Base-by-base conservation (phyloP, 345 rosid species). In the Moringa oleifera region DNA sequence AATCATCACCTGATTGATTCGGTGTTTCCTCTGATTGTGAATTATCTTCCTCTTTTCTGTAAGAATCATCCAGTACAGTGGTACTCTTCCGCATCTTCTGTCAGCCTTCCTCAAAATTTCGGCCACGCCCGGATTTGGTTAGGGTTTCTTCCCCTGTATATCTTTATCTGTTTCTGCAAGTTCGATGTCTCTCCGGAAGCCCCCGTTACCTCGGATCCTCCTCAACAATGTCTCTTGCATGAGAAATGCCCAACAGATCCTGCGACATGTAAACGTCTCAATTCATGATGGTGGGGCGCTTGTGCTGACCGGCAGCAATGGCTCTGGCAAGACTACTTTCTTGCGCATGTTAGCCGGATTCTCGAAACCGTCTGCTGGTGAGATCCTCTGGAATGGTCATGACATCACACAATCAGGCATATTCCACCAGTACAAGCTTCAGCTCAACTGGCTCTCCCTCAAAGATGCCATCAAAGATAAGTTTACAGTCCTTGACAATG, bases 311-410 rank as follows among this genome's bases (percentile, higher is more conserved):
- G 94, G 98, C 56, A 78, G 79, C 59, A 93, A 90, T 20, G 94
- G 96, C 31, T 93, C 97, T 0, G 92, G 89, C 22, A 93, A 93
- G 75, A 79, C 83, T 47, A 88, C 94, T 0, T 90, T 90, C 81
- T 72, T 93, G 37, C 75, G 94, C 20, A 93, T 88, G 96, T 51
- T 93, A 46, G 98, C 90, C 2, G 97, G 96, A 51, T 93, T 93
- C 79, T 71, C 88, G 57, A 74, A 70, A 61, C 96, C 98, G 11
- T 88, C 96, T 1, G 94, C 91, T 0, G 94, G 98, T 31, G 81
- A 90, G 70, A 83, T 93, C 61, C 96, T 88, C 23, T 90, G 97
- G 98, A 90, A 90, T 2, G 96, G 91, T 65, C 97, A 90, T 19
- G 87, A 93, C 63, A 71, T 90, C 53, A 86, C 89, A 0, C 51